Conservation (phyloP, 306 rosid species). For the cucumber (Cucumis sativus) region Cucumber_9930_V3 NC_026655.2:240001-240500, state of each 20-base stretch:
- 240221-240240: too few relatives aligned
- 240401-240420: not conserved
- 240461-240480: too few relatives aligned
- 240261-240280: not conserved
- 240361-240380: not conserved
- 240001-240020: conserved; percentile 50
- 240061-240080: conserved; percentile 46
- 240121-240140: not conserved
- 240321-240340: not conserved
- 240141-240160: not conserved
- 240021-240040: conserved; percentile 47
- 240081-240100: conserved; percentile 72
- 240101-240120: conserved; percentile 36
- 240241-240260: not conserved
- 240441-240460: too few relatives aligned
- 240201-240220: too few relatives aligned
- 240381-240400: not conserved
- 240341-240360: not conserved
- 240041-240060: conserved; percentile 37
- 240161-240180: not conserved
- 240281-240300: not conserved
- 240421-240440: too few relatives aligned
- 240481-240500: too few relatives aligned
- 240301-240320: not conserved
- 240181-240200: too few relatives aligned